Conservation (phyloP, 1,284 basidiomycete species). For the Coniophora puteana region DNA sequence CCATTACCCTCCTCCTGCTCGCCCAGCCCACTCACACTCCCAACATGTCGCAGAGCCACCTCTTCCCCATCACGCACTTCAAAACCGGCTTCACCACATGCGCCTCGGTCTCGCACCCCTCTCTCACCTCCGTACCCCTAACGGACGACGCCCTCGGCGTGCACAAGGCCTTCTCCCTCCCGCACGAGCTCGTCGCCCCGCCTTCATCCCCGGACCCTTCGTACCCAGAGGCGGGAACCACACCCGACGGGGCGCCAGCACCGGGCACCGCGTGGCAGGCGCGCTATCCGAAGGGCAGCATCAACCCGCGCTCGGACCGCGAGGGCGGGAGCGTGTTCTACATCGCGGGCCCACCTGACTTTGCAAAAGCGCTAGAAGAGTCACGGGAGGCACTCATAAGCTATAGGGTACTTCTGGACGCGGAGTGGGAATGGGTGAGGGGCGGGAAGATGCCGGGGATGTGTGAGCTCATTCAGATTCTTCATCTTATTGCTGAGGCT, state of each 20-base stretch:
- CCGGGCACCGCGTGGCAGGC: constrained; percentile 53
- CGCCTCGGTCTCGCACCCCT: constrained; percentile 5
- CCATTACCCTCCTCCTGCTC: too few relatives aligned
- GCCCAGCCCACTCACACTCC: too few relatives aligned
- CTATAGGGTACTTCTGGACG: constrained; percentile 56
- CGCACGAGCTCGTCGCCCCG: constrained; percentile 38
- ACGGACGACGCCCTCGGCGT: constrained; percentile 41
- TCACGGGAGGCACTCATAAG: constrained; percentile 50
- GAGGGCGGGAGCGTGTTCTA: constrained; percentile 64
- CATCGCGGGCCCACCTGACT: constrained; percentile 42
- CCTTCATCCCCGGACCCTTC: constrained; percentile 14
- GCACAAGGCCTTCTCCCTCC: constrained; percentile 39
- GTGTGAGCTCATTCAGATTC: constrained; percentile 43
- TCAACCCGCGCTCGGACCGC: constrained; percentile 46
- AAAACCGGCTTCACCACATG: constrained; percentile 29
- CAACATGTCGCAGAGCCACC: constrained; percentile 1
- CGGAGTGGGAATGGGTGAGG: constrained; percentile 55
- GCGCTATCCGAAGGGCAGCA: constrained; percentile 54
- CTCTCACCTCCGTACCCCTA: constrained; percentile 18
- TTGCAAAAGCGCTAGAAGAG: constrained; percentile 30
- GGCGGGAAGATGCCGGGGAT: constrained; percentile 66
- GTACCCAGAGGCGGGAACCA: constrained; percentile 1
- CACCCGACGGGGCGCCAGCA: constrained; percentile 16
- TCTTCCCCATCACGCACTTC: constrained; percentile 26
- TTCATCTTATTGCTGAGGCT: constrained; percentile 8